Evolutionary conservation across 345 rosid genomes (phyloP).

Genomic region (Clausena lansium): DNA sequence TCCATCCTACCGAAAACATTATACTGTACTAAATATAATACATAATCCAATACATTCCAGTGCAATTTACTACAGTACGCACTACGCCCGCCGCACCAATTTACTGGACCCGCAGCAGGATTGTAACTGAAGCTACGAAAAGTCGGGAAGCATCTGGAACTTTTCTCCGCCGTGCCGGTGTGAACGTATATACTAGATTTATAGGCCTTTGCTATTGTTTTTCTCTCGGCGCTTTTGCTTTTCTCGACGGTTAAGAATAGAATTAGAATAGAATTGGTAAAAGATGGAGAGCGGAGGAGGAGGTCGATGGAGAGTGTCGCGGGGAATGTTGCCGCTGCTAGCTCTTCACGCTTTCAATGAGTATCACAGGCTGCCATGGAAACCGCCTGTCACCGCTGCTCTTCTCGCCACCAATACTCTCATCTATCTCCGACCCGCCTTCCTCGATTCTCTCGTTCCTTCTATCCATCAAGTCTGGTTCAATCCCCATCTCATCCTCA

Average conservation of each 20-base stretch:
- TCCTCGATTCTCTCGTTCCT: conserved; percentile 59
- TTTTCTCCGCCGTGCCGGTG: background rate
- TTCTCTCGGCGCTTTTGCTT: background rate
- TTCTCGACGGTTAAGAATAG: background rate
- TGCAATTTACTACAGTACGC: too few relatives aligned
- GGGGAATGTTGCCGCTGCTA: conserved; percentile 75
- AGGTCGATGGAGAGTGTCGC: conserved; percentile 31
- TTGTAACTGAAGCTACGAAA: background rate
- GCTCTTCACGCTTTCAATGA: conserved; percentile 70
- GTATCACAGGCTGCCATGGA: conserved; percentile 78
- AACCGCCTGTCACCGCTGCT: conserved; percentile 88
- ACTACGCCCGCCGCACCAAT: too few relatives aligned
- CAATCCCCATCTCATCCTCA: conserved; percentile 82
- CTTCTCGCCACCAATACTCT: conserved; percentile 77
- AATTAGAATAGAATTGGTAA: background rate
- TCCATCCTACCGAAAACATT: too few relatives aligned
- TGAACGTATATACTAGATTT: too few relatives aligned
- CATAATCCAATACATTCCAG: too few relatives aligned
- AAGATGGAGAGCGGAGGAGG: conserved; percentile 20
- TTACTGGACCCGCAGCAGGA: background rate
- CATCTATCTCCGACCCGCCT: conserved; percentile 66
- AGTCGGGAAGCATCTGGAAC: background rate
- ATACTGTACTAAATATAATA: too few relatives aligned
- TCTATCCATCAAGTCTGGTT: conserved; percentile 70
- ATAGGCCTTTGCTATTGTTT: too few relatives aligned